Conservation (phyloP, 1,284 basidiomycete species). For the Papiliotrema terrestris region DNA sequence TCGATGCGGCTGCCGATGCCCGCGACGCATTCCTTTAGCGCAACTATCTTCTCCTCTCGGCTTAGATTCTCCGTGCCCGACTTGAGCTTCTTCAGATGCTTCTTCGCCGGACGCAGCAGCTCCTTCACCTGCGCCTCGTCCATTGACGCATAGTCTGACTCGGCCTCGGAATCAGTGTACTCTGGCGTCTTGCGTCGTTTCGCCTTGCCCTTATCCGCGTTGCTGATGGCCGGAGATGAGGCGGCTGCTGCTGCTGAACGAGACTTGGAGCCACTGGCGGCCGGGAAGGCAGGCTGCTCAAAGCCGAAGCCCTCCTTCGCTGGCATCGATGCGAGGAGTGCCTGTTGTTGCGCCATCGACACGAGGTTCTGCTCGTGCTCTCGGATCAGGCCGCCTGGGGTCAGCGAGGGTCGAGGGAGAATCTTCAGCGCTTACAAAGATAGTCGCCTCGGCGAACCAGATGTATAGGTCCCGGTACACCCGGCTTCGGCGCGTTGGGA, state of each 20-base stretch:
- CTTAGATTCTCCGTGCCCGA: slow-evolving; percentile 86
- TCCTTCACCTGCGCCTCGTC: slow-evolving; percentile 94
- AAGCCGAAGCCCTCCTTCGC: slow-evolving; percentile 44
- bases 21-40: slow-evolving; percentile 91
- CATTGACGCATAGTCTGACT: slow-evolving; percentile 79
- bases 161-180: slow-evolving; percentile 84
- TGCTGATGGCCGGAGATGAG: slow-evolving; percentile 11
- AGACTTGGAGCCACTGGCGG: slow-evolving; percentile 6
- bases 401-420: slow-evolving; percentile 2
- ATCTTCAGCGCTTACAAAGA: slow-evolving; percentile 51
- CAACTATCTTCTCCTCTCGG: slow-evolving; percentile 89
- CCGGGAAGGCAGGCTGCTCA: slow-evolving; percentile 30
- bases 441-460: slow-evolving; percentile 96
- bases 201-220: slow-evolving; percentile 54
- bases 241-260: slow-evolving; percentile 1
- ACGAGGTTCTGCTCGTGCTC: slow-evolving; percentile 91
- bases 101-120: slow-evolving; percentile 92
- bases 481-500: slow-evolving; percentile 35
- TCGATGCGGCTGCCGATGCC: slow-evolving; percentile 94
- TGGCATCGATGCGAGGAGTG: slow-evolving; percentile 55
- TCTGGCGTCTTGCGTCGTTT: slow-evolving; percentile 86
- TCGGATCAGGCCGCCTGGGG: slow-evolving; percentile 63
- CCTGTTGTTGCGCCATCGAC: slow-evolving; percentile 54
- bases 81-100: slow-evolving; percentile 95
- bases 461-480: slow-evolving; percentile 92